Conservation (phyloP, 2,329 filamentous ascomycete genomes). For the Podosphaera leucotricha region DNA sequence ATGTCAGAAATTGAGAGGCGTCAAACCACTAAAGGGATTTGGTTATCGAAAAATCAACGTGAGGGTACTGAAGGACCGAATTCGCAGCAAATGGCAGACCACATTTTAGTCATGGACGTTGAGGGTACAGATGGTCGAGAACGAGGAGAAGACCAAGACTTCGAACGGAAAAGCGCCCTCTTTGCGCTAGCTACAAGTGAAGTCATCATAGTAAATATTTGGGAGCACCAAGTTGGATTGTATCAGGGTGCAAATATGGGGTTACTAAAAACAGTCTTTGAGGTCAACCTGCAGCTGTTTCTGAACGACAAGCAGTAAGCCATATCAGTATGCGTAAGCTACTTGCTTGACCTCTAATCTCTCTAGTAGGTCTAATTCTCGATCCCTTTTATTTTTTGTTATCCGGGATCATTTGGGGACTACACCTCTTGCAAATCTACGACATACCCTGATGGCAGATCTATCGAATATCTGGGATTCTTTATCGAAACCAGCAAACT, state of each 20-base stretch:
- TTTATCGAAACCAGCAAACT: constrained; percentile 70
- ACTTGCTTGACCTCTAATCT: constrained; percentile 1
- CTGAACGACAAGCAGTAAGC: constrained; percentile 79
- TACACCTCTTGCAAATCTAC: constrained; percentile 73
- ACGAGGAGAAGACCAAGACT: constrained; percentile 93
- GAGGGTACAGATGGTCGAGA: constrained; percentile 94
- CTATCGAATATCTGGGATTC: constrained; percentile 79
- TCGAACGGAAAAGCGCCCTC: constrained; percentile 91
- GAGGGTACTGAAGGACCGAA: constrained; percentile 23
- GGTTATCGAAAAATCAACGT: constrained; percentile 93
- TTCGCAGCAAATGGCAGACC: constrained; percentile 59
- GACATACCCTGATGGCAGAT: constrained; percentile 75
- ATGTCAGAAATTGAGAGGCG: constrained; percentile 89
- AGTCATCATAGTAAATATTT: constrained; percentile 95
- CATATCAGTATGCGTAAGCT: not conserved
- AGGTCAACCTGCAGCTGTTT: constrained; percentile 94
- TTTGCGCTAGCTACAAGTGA: constrained; percentile 96
- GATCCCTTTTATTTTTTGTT: constrained; percentile 92
- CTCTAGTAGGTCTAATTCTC: constrained; percentile 45
- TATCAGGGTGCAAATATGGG: constrained; percentile 99
- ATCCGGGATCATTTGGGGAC: constrained; percentile 90
- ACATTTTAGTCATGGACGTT: constrained; percentile 98
- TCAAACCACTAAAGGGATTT: constrained; percentile 97
- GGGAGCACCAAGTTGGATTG: constrained; percentile 94
- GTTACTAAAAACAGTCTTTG: constrained; percentile 91